These are phyloP conservation scores for Danielia reshetovae DNA, from an alignment of 805 yeast genomes.

Conservation along the genomic window DNA sequence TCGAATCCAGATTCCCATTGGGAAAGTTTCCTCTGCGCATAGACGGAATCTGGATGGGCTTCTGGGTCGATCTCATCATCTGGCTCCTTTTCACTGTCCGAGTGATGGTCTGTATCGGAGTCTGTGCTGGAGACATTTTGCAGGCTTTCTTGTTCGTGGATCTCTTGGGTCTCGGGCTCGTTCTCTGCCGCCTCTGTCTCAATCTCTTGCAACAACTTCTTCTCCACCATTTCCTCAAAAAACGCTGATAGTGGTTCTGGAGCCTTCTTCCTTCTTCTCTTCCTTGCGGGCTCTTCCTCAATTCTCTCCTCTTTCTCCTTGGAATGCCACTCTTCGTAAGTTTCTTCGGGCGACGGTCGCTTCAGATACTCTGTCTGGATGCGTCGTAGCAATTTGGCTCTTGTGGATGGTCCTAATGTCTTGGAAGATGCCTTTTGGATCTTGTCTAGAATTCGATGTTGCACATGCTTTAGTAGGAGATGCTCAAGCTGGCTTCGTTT, in stretches of 20 bases:
- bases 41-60: constrained; percentile 1
- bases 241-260: constrained; percentile 1
- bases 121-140: no score
- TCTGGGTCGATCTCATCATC: neutral
- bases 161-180: no score
- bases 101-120: constrained; percentile 3
- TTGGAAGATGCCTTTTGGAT: constrained; percentile 8
- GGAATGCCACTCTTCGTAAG: constrained; percentile 14
- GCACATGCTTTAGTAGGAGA: constrained; percentile 5
- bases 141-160: no score
- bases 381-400: constrained; percentile 16
- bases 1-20: constrained; percentile 6
- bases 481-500: constrained; percentile 7
- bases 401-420: constrained; percentile 8
- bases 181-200: neutral
- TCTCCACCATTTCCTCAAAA: constrained; percentile 5
- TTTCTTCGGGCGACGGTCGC: constrained; percentile 11
- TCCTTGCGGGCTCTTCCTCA: no score
- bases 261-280: neutral
- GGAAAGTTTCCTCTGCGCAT: constrained; percentile 6
- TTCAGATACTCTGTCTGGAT: constrained; percentile 7
- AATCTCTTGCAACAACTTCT: constrained; percentile 2
- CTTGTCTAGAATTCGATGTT: constrained; percentile 2
- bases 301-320: neutral
- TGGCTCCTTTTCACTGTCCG: constrained; percentile 2